Conservation (phyloP, 2,329 filamentous ascomycete species). For the Penicillium sp. region DNA sequence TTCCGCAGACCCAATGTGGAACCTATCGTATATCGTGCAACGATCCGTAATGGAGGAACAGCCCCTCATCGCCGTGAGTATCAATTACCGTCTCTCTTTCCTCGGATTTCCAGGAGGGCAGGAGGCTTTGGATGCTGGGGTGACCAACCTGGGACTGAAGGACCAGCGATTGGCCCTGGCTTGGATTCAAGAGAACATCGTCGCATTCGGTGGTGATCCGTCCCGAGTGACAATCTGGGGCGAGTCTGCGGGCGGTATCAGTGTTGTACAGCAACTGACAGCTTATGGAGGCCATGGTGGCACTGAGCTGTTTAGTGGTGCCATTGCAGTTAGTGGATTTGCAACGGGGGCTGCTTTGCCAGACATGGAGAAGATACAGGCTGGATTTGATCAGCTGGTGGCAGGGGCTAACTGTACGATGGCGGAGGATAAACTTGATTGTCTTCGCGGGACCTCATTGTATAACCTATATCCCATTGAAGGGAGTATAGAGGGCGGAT, state of each 20-base stretch:
- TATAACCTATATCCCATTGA: neutral
- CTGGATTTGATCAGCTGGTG: neutral
- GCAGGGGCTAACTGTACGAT: neutral
- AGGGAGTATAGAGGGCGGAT: neutral
- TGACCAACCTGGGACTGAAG: slow-evolving; percentile 47
- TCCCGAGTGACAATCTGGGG: slow-evolving; percentile 17
- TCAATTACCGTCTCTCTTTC: slow-evolving; percentile 32
- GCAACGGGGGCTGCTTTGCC: neutral
- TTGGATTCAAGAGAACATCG: slow-evolving; percentile 52
- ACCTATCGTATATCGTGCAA: slow-evolving; percentile 7
- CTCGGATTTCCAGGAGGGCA: slow-evolving; percentile 36
- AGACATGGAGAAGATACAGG: neutral
- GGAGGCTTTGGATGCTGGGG: slow-evolving; percentile 33
- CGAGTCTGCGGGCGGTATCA: slow-evolving; percentile 15
- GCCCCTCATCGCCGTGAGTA: slow-evolving; percentile 35
- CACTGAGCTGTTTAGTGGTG: slow-evolving; percentile 20
- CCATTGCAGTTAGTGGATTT: slow-evolving; percentile 9
- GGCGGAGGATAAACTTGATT: neutral
- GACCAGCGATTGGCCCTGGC: slow-evolving; percentile 61
- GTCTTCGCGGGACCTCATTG: neutral
- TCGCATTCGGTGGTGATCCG: slow-evolving; percentile 6
- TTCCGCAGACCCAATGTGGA: slow-evolving; percentile 7
- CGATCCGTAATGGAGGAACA: slow-evolving; percentile 5
- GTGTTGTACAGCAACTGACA: slow-evolving; percentile 18
- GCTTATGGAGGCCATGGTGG: slow-evolving; percentile 26